Conservation (phyloP, 2,329 filamentous ascomycete genomes). For the Fusarium begoniae region DNA sequence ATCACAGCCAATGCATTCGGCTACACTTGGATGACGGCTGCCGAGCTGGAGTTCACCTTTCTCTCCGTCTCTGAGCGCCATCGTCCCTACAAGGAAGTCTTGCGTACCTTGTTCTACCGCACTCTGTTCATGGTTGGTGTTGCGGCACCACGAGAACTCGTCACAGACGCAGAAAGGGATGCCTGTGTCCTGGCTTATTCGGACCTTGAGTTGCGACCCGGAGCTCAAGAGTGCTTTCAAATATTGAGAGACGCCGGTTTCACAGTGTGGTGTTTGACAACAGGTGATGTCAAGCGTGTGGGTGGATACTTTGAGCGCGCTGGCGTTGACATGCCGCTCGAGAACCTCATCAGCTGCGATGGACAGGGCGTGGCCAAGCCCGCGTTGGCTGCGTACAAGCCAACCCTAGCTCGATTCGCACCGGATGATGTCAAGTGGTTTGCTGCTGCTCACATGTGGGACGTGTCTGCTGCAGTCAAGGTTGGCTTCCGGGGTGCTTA, state of each 20-base stretch:
- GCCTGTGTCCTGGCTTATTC: neutral
- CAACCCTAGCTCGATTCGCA: conserved; percentile 43
- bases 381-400: conserved; percentile 56
- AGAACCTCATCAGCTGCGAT: conserved; percentile 64
- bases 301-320: conserved; percentile 60
- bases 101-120: neutral
- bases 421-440: conserved; percentile 59
- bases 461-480: conserved; percentile 59
- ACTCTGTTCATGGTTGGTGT: conserved; percentile 42
- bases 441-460: conserved; percentile 69
- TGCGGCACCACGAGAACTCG: conserved; percentile 46
- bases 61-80: conserved; percentile 4
- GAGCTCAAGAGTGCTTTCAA: neutral
- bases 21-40: conserved; percentile 7
- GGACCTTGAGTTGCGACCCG: neutral
- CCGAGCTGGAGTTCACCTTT: conserved; percentile 3
- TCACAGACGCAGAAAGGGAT: neutral
- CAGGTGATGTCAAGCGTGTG: conserved; percentile 60
- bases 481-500: conserved; percentile 6
- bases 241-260: conserved; percentile 36
- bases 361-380: conserved; percentile 24
- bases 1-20: conserved; percentile 3
- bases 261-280: conserved; percentile 63
- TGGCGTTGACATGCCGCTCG: conserved; percentile 58
- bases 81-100: conserved; percentile 45